Evolutionary conservation across 2,329 filamentous ascomycete genomes (phyloP).

Genomic region (Rhynchosporium secalis): DNA sequence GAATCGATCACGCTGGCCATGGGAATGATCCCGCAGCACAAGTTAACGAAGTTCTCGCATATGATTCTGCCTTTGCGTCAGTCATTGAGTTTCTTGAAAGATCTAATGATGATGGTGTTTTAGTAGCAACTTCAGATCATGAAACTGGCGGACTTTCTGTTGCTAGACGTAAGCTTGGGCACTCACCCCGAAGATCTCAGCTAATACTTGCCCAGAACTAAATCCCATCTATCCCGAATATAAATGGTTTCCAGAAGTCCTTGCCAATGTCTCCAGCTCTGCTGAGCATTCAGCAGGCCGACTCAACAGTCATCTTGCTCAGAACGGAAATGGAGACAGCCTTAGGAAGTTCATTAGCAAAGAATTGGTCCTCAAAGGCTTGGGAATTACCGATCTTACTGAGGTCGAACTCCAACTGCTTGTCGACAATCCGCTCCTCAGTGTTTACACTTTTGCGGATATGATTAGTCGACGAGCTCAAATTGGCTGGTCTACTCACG

Average conservation of each 20-base stretch:
- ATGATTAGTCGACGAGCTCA: conserved; percentile 87
- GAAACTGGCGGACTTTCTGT: conserved; percentile 88
- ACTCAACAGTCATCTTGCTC: conserved; percentile 58
- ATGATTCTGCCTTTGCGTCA: conserved; percentile 79
- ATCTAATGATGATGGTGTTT: conserved; percentile 70
- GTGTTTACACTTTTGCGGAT: conserved; percentile 67
- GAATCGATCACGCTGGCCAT: conserved; percentile 94
- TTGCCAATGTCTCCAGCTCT: conserved; percentile 76
- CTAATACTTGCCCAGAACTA: conserved; percentile 47
- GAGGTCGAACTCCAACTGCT: conserved; percentile 70
- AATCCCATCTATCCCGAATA: conserved; percentile 64
- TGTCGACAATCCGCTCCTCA: conserved; percentile 55
- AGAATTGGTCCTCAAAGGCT: conserved; percentile 64
- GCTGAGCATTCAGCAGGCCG: conserved; percentile 68
- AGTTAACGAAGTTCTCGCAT: conserved; percentile 91
- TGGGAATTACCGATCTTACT: conserved; percentile 75
- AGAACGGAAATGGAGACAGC: conserved; percentile 40
- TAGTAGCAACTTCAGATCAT: conserved; percentile 92
- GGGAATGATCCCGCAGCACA: conserved; percentile 81
- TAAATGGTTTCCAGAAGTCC: conserved; percentile 77
- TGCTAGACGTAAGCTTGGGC: conserved; percentile 64
- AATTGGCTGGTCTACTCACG: conserved; percentile 91
- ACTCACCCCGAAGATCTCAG: not conserved
- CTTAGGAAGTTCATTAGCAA: conserved; percentile 63
- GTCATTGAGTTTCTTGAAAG: conserved; percentile 83